Base-by-base conservation (phyloP, 768 basidiomycete genomes). In the Scleroderma citrinum region DNA sequence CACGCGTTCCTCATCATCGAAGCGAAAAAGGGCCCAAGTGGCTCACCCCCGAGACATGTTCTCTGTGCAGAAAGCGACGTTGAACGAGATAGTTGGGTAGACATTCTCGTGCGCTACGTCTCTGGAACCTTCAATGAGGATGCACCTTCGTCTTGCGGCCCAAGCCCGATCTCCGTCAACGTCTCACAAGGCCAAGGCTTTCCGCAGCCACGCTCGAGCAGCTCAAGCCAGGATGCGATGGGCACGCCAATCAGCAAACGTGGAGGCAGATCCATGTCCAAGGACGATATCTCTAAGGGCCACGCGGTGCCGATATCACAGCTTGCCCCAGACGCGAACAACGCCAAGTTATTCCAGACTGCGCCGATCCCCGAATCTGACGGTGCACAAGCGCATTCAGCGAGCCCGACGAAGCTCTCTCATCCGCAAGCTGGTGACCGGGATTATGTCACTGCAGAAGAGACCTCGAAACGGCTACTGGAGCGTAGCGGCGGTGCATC, bases 1-100 rank as follows among this genome's bases (percentile, higher is more conserved):
- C 96, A 99, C 63, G 96, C 96, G 1, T 97, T 99, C 70, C 81
- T 99, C 53, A 90, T 99, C 59, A 92, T 98, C 52, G 94, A 96
- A 66, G 82, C 82, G 17, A 88, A 82, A 67, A 86, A 80, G 54
- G 81, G 76, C 2, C 81, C 85, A 2, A 78, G 78, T 30, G 84
- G 82, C 16, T 76, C 80, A 42, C 81, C 80, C 59, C 75, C 86
- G 26, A 81, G 91, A 16, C 95, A 98, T 62, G 94, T 99, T 35
- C 73, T 99, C 4, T 98, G 96, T 61, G 96, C 96, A 0, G 92
- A 96, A 69, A 96, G 91, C 62, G 96, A 99, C 67, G 71, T 76
- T 38, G 93, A 95, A 62, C 78, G 96, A 39, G 96, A 99, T 63
- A 78, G 74, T 49, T 99, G 96, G 96, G 93, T 99, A 23, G 85